Evolutionary conservation across 1,284 basidiomycete species (phyloP).

Genomic region (Stereum hirsutum): DNA sequence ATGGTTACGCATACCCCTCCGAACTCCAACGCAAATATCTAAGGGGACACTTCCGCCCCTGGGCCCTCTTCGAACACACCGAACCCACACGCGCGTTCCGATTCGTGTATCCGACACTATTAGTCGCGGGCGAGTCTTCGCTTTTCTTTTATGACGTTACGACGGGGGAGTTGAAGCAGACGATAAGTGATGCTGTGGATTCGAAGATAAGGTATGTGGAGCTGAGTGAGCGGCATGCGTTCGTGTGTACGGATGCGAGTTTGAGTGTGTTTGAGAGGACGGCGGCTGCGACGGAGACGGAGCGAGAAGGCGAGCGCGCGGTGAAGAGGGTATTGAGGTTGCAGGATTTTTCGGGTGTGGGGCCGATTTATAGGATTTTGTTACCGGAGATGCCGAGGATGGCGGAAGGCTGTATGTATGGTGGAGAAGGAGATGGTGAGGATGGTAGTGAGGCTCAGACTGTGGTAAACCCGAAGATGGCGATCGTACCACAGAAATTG

Average conservation of each 20-base stretch:
- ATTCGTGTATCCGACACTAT: slow-evolving; percentile 56
- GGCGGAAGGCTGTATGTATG: too few species aligned
- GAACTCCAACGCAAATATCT: slow-evolving; percentile 1
- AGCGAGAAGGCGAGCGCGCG: slow-evolving; percentile 15
- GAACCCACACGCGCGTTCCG: slow-evolving; percentile 48
- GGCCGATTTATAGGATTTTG: slow-evolving; percentile 17
- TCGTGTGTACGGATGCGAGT: slow-evolving; percentile 45
- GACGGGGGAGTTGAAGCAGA: slow-evolving; percentile 33
- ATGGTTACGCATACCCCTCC: too few species aligned
- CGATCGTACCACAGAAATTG: background rate
- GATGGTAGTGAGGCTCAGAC: background rate
- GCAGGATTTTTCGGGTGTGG: background rate
- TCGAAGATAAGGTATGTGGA: slow-evolving; percentile 57
- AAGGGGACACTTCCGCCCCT: slow-evolving; percentile 48
- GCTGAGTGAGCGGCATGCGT: slow-evolving; percentile 44
- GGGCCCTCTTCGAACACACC: slow-evolving; percentile 42
- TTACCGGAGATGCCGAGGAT: background rate
- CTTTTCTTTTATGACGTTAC: slow-evolving; percentile 56
- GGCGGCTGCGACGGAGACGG: slow-evolving; percentile 30
- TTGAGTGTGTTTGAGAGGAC: slow-evolving; percentile 42
- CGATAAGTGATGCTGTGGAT: slow-evolving; percentile 26
- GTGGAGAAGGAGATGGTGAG: too few species aligned
- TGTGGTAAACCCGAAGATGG: background rate
- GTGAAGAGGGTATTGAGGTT: background rate
- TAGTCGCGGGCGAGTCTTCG: slow-evolving; percentile 32